Evolutionary conservation across 495 filamentous ascomycete genomes (phyloP), one percentile per base, ranked within the genome.

Genomic region (Talaromyces liani): DNA sequence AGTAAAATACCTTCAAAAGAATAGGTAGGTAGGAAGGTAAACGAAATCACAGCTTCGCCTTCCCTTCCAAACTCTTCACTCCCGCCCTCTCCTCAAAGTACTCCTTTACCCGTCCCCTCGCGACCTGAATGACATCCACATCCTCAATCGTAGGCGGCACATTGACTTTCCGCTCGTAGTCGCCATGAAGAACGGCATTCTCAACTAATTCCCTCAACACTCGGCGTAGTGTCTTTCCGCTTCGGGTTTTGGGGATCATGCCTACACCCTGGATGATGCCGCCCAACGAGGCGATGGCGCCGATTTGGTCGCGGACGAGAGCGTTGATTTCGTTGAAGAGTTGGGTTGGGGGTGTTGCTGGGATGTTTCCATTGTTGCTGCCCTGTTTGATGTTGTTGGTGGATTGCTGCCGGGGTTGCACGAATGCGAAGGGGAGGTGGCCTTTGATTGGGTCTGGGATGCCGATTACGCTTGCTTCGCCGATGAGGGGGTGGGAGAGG

Each of bases 191-290:
- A 8, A 76, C 81, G 1, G 64, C 77, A 67, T 86, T 78, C 73
- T 97, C 93, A 3, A 96, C 71, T 64, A 97, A 71, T 75, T 94
- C 91, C 55, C 87, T 80, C 75, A 96, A 69, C 31, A 94, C 90
- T 62, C 93, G 79, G 14, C 93, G 78, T 63, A 96, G 69, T 29
- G 90, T 96, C 83, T 97, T 97, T 4, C 93, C 93, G 27, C 86
- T 90, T 24, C 93, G 75, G 31, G 92, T 97, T 78, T 92, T 93
- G 6, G 93, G 92, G 58, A 97, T 96, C 84, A 96, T 92, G n/a
- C 88, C 90, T 47, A 85, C 84, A 7, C 91, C 89, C 65, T 89
- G 85, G 33, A 96, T 91, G 67, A 96, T 88, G 2, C 92, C 92
- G 20, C 91, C 91, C 0, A 97, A 76, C 2, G 82, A 84, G 0